phyloP scores from a whole-genome alignment of 192 early-diverging fungal genomes.

The Mycoemilia scoparia region DNA sequence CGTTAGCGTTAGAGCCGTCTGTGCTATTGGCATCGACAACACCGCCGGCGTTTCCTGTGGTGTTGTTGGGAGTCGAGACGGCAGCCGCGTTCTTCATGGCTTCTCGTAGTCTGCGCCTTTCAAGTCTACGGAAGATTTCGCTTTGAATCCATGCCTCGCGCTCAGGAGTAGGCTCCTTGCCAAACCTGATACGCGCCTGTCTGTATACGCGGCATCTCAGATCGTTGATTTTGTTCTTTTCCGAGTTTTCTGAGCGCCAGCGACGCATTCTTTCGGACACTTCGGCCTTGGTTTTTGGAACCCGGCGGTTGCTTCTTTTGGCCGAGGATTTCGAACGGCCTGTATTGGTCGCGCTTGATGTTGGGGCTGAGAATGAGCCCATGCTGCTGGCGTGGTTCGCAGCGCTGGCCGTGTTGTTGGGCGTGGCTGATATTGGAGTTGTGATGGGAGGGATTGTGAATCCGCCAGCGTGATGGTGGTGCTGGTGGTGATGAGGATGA shows the following conservation, averaged over 20 bases:
- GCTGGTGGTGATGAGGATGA: too few species aligned
- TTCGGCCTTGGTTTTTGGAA: constrained; percentile 29
- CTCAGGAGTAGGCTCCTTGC: constrained; percentile 35
- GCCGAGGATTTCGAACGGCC: too few species aligned
- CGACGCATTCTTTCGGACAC: constrained; percentile 31
- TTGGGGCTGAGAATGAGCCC: too few species aligned
- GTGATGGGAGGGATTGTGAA: too few species aligned
- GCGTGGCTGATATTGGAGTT: too few species aligned
- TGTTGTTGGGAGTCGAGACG: constrained; percentile 14
- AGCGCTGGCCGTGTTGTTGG: too few species aligned
- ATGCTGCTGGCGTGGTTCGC: too few species aligned
- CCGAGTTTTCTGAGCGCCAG: constrained; percentile 30
- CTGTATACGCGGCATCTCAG: constrained; percentile 56
- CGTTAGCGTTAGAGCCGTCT: constrained; percentile 20
- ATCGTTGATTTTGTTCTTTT: constrained; percentile 44
- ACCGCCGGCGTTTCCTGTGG: constrained; percentile 8
- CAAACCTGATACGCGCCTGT: constrained; percentile 39
- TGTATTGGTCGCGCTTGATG: too few species aligned
- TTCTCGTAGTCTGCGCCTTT: constrained; percentile 25
- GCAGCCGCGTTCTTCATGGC: constrained; percentile 24
- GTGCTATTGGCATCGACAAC: constrained; percentile 6
- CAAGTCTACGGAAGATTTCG: constrained; percentile 35
- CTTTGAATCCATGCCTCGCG: constrained; percentile 44
- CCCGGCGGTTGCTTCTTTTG: constrained; percentile 15
- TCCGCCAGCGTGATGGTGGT: too few species aligned